Conservation (phyloP, 306 rosid species). For the Oemleria cerasiformis region DNA sequence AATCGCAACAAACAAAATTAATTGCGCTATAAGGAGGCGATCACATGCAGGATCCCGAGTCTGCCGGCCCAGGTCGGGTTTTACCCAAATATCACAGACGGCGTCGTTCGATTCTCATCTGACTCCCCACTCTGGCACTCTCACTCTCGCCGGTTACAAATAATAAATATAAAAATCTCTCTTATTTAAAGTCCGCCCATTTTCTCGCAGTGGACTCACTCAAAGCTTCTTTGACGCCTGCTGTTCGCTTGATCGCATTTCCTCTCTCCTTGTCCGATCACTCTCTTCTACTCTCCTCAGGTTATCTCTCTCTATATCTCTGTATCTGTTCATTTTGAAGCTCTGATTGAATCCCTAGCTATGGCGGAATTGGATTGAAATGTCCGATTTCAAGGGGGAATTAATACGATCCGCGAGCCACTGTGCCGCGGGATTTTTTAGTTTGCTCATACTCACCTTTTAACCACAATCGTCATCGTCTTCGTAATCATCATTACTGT, state of each 20-base stretch:
- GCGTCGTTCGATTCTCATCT: constrained; percentile 25
- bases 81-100: constrained; percentile 1
- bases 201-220: constrained; percentile 21
- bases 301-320: constrained; percentile 22
- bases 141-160: constrained; percentile 43
- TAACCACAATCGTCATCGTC: background rate
- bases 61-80: constrained; percentile 63
- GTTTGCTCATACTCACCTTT: background rate
- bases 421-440: constrained; percentile 50
- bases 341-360: constrained; percentile 13
- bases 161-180: background rate
- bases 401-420: constrained; percentile 26
- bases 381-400: background rate
- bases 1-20: constrained; percentile 24
- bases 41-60: constrained; percentile 45
- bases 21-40: constrained; percentile 28
- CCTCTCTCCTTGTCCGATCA: constrained; percentile 20
- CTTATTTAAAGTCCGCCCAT: constrained; percentile 17
- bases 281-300: constrained; percentile 12
- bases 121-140: constrained; percentile 13
- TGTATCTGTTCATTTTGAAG: constrained; percentile 11
- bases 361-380: constrained; percentile 7
- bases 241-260: constrained; percentile 14
- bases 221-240: constrained; percentile 5
- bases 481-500: background rate